phyloP scores from a whole-genome alignment of 306 rosid species.

The Ochetophila trinervis region DNA sequence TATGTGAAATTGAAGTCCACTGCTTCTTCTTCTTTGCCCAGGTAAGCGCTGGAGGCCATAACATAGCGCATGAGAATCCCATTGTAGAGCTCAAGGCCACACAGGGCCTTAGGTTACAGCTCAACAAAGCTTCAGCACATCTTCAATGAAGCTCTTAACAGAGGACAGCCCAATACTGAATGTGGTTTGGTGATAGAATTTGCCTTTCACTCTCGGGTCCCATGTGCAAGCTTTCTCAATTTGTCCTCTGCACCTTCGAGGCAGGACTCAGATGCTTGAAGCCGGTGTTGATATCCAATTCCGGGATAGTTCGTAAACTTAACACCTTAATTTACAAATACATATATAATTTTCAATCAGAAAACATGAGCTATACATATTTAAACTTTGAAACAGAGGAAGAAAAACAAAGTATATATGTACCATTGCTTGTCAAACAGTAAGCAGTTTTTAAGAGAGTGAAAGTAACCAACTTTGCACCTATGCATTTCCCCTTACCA shows the following conservation, averaged over 20 bases:
- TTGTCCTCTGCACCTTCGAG: slow-evolving; percentile 36
- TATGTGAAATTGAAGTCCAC: slow-evolving; percentile 65
- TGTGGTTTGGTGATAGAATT: slow-evolving; percentile 61
- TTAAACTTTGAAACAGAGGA: neutral
- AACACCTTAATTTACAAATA: slow-evolving; percentile 31
- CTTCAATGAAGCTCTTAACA: slow-evolving; percentile 50
- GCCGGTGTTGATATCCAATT: slow-evolving; percentile 53
- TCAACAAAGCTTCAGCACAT: slow-evolving; percentile 57
- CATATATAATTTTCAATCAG: too few relatives aligned
- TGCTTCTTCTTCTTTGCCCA: slow-evolving; percentile 62
- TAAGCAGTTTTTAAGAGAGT: slow-evolving; percentile 38
- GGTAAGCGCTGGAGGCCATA: slow-evolving; percentile 57
- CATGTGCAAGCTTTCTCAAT: slow-evolving; percentile 60
- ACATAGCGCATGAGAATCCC: slow-evolving; percentile 80
- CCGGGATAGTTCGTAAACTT: slow-evolving; percentile 64
- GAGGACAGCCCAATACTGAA: slow-evolving; percentile 42
- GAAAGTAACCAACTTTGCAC: slow-evolving; percentile 34
- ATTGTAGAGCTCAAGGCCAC: slow-evolving; percentile 61
- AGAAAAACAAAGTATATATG: too few relatives aligned
- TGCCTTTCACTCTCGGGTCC: slow-evolving; percentile 64
- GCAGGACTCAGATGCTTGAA: slow-evolving; percentile 72
- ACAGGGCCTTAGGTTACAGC: slow-evolving; percentile 48
- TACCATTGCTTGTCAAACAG: slow-evolving; percentile 73
- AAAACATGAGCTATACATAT: neutral
- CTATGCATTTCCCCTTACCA: slow-evolving; percentile 52